Percentiles rank a stretch among this genome's conserved stretches.
These are phyloP conservation scores for Neurospora sp. DNA, from an alignment of 495 filamentous ascomycete species.

Conservation along the genomic window DNA sequence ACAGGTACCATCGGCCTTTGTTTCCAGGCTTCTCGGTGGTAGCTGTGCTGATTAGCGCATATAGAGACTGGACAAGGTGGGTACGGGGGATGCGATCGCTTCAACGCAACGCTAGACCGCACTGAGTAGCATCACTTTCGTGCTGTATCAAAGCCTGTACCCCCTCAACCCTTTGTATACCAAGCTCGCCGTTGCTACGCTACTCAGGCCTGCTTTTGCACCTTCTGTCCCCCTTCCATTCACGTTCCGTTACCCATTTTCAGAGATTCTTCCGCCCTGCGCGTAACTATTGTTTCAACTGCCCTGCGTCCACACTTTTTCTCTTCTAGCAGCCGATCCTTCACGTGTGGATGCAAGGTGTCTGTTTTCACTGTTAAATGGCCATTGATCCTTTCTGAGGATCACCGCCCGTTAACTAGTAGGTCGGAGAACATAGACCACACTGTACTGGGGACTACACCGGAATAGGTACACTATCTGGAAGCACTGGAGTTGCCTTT, in stretches of 20 bases:
- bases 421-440: neutral
- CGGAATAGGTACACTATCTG: neutral
- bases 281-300: slow-evolving; percentile 6
- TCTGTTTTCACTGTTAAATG: neutral
- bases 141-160: slow-evolving; percentile 9
- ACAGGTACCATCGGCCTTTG: neutral
- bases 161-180: slow-evolving; percentile 4
- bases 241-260: slow-evolving; percentile 8
- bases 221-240: neutral
- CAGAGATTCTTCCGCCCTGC: slow-evolving; percentile 1
- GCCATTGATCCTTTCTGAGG: neutral
- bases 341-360: neutral
- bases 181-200: slow-evolving; percentile 12
- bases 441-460: neutral
- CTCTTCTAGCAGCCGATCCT: neutral
- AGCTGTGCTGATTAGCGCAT: slow-evolving; percentile 4
- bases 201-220: slow-evolving; percentile 8
- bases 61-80: slow-evolving; percentile 6
- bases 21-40: slow-evolving; percentile 7
- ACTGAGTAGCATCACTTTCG: neutral
- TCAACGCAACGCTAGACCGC: slow-evolving; percentile 6
- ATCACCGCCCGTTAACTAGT: neutral
- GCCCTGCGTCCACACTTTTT: neutral
- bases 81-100: slow-evolving; percentile 8
- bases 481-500: neutral